Conservation (phyloP, 73 alveolate species). For the Durusdinium trenchii region DNA sequence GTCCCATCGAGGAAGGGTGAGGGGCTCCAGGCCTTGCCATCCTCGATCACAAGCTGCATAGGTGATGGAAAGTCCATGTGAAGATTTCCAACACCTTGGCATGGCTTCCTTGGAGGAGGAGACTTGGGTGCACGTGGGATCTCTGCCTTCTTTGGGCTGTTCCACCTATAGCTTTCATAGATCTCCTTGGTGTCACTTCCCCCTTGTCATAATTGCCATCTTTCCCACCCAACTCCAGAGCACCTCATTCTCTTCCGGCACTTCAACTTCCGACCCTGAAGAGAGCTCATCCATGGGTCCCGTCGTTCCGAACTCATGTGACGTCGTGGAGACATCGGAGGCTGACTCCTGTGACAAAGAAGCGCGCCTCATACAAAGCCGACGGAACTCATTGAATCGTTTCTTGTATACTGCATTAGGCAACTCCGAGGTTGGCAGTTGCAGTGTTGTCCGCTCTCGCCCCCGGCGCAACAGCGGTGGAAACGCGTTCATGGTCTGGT, state of each 20-base stretch:
- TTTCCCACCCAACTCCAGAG: neutral
- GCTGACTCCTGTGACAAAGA: neutral
- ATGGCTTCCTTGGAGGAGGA: neutral
- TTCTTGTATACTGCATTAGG: neutral
- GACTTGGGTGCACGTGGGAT: neutral
- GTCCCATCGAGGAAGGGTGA: slow-evolving; percentile 11
- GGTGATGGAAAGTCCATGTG: slow-evolving; percentile 32
- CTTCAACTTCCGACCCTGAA: neutral
- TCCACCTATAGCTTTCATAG: neutral
- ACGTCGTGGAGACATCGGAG: neutral
- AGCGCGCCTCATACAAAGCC: neutral
- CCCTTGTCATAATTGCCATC: neutral
- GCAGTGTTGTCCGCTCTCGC: neutral
- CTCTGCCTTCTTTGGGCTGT: neutral
- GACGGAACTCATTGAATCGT: neutral
- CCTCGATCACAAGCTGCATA: neutral
- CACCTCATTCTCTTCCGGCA: neutral
- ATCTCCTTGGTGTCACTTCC: neutral
- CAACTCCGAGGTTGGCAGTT: neutral
- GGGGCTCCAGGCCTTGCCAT: slow-evolving; percentile 1
- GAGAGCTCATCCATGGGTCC: neutral
- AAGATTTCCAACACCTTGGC: slow-evolving; percentile 47
- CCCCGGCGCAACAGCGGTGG: neutral
- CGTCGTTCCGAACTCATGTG: neutral
- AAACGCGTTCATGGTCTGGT: neutral